Evolutionary conservation across 768 basidiomycete genomes (phyloP).

Genomic region (Mycena capillaripes): DNA sequence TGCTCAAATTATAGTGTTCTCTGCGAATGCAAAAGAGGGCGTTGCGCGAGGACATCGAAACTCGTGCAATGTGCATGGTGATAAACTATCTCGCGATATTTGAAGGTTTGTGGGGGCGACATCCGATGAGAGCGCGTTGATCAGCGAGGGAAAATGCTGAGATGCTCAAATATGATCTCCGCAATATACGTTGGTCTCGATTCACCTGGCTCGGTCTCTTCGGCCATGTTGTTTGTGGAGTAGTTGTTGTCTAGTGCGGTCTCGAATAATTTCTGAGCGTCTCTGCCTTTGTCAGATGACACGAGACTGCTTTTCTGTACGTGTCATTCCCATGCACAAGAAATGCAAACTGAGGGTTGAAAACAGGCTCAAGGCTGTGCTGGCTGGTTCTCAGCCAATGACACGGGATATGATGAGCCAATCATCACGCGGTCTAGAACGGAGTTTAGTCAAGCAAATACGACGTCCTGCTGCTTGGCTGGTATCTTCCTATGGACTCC

Average conservation of each 20-base stretch:
- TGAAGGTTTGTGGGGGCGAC: too few relatives aligned
- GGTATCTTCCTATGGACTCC: background rate
- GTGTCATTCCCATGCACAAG: background rate
- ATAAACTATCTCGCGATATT: too few relatives aligned
- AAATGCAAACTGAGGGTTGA: background rate
- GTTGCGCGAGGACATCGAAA: too few relatives aligned
- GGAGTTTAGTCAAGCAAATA: background rate
- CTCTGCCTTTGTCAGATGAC: background rate
- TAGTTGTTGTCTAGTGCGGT: background rate
- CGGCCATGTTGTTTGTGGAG: background rate
- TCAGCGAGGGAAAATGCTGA: background rate
- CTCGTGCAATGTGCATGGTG: too few relatives aligned
- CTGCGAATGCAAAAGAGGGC: too few relatives aligned
- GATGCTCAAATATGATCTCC: background rate
- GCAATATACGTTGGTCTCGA: background rate
- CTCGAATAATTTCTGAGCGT: slow-evolving; percentile 1
- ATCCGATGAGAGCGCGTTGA: too few relatives aligned
- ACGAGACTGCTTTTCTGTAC: background rate
- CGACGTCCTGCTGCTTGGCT: background rate
- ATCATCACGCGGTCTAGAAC: slow-evolving; percentile 13
- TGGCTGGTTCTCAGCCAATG: background rate
- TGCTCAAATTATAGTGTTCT: too few relatives aligned
- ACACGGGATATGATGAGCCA: slow-evolving; percentile 14
- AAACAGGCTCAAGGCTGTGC: background rate
- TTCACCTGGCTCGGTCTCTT: slow-evolving; percentile 4